Percentiles rank a stretch among this genome's conserved stretches.
phyloP scores from a whole-genome alignment of 176 grass and related monocot species.

The Echinochloa phyllopogon region DNA sequence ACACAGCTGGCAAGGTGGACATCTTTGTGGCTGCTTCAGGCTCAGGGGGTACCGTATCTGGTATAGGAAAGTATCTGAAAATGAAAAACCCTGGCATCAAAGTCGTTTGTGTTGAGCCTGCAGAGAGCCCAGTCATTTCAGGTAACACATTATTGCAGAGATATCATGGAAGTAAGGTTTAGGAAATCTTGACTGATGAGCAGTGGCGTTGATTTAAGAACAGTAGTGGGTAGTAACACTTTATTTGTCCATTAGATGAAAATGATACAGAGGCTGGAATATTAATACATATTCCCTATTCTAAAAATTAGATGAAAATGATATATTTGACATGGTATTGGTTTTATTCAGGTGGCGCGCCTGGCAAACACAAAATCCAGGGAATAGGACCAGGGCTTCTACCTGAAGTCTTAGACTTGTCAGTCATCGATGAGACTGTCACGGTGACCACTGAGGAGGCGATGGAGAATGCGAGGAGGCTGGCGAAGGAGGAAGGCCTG shows the following conservation, averaged over 20 bases:
- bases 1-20: constrained; percentile 61
- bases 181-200: neutral
- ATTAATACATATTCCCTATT: too few relatives aligned
- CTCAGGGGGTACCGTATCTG: constrained; percentile 70
- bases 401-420: constrained; percentile 67
- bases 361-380: constrained; percentile 85
- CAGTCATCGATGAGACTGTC: constrained; percentile 67
- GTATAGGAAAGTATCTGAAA: constrained; percentile 74
- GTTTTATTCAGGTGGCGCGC: constrained; percentile 52
- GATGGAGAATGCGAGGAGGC: constrained; percentile 71
- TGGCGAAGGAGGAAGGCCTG: constrained; percentile 81
- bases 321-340: neutral
- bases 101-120: constrained; percentile 74
- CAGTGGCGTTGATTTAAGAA: neutral
- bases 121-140: constrained; percentile 74
- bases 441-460: constrained; percentile 67
- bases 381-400: constrained; percentile 70
- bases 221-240: neutral
- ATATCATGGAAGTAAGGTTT: neutral
- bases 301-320: neutral
- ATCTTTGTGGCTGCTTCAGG: constrained; percentile 61
- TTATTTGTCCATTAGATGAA: neutral
- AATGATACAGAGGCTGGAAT: too few relatives aligned
- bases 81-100: constrained; percentile 65
- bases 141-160: constrained; percentile 28